These are phyloP conservation scores for Mycena rosella DNA, from an alignment of 768 basidiomycete species.

Conservation along the genomic window DNA sequence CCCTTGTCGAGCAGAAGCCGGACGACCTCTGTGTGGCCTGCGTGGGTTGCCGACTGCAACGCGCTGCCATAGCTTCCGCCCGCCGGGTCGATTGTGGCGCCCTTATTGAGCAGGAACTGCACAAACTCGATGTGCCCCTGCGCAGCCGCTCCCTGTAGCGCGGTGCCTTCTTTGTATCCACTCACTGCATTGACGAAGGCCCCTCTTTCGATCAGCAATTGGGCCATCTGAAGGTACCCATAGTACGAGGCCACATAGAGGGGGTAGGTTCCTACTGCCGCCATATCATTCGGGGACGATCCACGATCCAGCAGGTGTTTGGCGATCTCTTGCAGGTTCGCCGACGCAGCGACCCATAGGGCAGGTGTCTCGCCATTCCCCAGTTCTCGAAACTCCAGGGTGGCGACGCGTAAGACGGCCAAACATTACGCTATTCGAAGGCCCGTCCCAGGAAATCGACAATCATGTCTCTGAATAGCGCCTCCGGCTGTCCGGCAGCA, in stretches of 20 bases:
- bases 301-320: not conserved
- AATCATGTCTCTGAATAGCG: not conserved
- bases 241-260: not conserved
- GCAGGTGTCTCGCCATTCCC: not conserved
- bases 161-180: no score
- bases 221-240: not conserved
- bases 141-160: no score
- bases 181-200: not conserved
- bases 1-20: no score
- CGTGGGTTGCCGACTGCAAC: not conserved
- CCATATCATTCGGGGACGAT: not conserved
- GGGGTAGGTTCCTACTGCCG: not conserved
- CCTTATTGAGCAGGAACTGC: not conserved
- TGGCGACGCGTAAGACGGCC: not conserved
- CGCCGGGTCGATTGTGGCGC: not conserved
- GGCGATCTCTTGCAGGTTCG: not conserved
- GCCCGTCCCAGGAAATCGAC: not conserved
- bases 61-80: not conserved
- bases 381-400: not conserved
- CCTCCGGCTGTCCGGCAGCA: conserved; percentile 2
- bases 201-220: not conserved
- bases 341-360: conserved; percentile 8
- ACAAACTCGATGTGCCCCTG: no score
- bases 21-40: no score
- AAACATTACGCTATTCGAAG: not conserved